Base-by-base conservation (phyloP, 2,329 filamentous ascomycete species). In the Taxawa tesnikishii region DNA sequence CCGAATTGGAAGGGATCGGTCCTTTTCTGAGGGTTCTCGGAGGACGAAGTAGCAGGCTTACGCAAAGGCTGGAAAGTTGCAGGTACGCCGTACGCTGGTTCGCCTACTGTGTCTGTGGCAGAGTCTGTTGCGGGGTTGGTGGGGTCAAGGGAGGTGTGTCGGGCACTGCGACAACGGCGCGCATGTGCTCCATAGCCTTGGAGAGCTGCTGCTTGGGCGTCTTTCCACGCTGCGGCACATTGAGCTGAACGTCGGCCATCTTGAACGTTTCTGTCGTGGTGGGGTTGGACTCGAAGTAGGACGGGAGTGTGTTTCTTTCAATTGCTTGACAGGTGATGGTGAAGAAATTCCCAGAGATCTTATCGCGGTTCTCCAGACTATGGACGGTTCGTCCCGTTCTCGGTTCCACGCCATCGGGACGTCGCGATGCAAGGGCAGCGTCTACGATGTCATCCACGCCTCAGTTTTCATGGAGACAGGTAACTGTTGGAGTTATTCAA, bases 1-100 rank as follows among this genome's bases (percentile, higher is more conserved):
- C 90, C 90, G 56, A 98, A 98, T 58, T 92, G 80, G 58, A 96
- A 98, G 12, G 90, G 90, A 51, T 94, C 85, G 51, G 65, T 82
- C 47, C 84, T 74, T 63, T 96, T 96, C 60, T 80, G 66, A 55
- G 85, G 90, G 55, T 79, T 77, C 38, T 64, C 47, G 24, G 81
- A 75, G 48, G 81, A 69, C 55, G 87, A 79, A 47, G 80, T 47
- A 3, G 60, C 42, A 3, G 62, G 53, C 30, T 60, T 56, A 36
- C 62, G 60, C 15, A 65, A 32, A 10, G 64, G 63, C 26, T 58
- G 53, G 38, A 58, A 56, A 26, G 54, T 51, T 17, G 58, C 56
- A 15, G 63, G 63, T 18, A 71, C 67, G 29, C 66, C 63, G 45
- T 67, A 68, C 23, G 62, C 59, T 41, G 63, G 56, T 43, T 55